A percentile compares a stretch with the other conserved stretches of the same genome.
These are phyloP conservation scores for Pythium aristosporum DNA, from an alignment of 352 stramenopile genomes.

Conservation along the genomic window DNA sequence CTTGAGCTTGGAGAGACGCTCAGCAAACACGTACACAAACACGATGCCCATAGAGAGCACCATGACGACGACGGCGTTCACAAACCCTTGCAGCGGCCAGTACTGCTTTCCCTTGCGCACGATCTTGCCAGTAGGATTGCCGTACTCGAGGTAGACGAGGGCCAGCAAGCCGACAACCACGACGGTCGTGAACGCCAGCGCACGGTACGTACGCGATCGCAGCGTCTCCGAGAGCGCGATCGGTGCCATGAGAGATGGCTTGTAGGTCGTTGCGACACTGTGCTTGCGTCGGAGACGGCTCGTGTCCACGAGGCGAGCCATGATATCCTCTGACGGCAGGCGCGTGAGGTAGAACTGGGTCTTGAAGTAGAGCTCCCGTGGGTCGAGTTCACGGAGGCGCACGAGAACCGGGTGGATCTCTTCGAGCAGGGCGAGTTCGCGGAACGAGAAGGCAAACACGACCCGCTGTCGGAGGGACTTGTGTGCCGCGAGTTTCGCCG, in stretches of 20 bases:
- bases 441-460: slow-evolving; percentile 43
- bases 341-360: slow-evolving; percentile 31
- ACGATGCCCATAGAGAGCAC: slow-evolving; percentile 4
- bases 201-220: slow-evolving; percentile 13
- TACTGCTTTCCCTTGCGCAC: background rate
- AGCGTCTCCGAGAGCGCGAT: slow-evolving; percentile 21
- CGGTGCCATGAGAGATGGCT: background rate
- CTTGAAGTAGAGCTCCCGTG: slow-evolving; percentile 24
- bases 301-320: slow-evolving; percentile 22
- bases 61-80: slow-evolving; percentile 17
- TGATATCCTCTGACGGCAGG: slow-evolving; percentile 3
- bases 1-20: slow-evolving; percentile 14
- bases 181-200: slow-evolving; percentile 3
- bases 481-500: slow-evolving; percentile 16
- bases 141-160: slow-evolving; percentile 23
- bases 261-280: slow-evolving; percentile 5
- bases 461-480: slow-evolving; percentile 22
- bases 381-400: slow-evolving; percentile 30
- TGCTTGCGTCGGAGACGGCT: slow-evolving; percentile 8
- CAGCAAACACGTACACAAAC: slow-evolving; percentile 8
- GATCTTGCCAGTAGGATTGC: slow-evolving; percentile 23
- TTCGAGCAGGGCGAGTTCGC: slow-evolving; percentile 36
- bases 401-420: slow-evolving; percentile 30
- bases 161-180: slow-evolving; percentile 3
- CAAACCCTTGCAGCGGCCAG: slow-evolving; percentile 29